These are phyloP conservation scores for Nyssa sinensis DNA, from an alignment of 148 eudicot genomes.

Conservation along the genomic window DNA sequence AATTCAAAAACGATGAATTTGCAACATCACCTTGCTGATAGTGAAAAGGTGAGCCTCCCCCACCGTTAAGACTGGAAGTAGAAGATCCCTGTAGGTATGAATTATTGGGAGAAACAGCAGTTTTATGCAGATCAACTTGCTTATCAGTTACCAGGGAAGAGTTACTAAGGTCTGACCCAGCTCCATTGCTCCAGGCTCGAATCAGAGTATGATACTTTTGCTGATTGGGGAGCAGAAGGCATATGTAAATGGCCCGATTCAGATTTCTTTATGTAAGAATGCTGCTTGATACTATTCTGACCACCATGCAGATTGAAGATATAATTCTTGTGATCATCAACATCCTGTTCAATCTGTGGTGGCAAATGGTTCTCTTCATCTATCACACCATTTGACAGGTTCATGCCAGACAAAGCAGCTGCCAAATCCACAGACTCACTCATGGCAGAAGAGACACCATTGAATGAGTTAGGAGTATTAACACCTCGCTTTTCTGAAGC, in stretches of 20 bases:
- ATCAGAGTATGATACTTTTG: constrained; percentile 23
- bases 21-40: constrained; percentile 58
- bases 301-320: constrained; percentile 47
- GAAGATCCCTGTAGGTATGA: constrained; percentile 56
- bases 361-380: constrained; percentile 46
- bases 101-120: constrained; percentile 43
- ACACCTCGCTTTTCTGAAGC: constrained; percentile 53
- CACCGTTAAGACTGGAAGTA: constrained; percentile 42
- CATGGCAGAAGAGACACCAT: constrained; percentile 46
- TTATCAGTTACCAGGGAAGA: constrained; percentile 21
- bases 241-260: constrained; percentile 47
- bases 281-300: constrained; percentile 52
- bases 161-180: constrained; percentile 42
- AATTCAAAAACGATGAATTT: constrained; percentile 52
- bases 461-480: constrained; percentile 56
- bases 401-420: constrained; percentile 80
- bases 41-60: constrained; percentile 46
- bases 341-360: constrained; percentile 45
- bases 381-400: constrained; percentile 57
- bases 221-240: constrained; percentile 40
- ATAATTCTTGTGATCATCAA: constrained; percentile 50
- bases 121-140: constrained; percentile 46
- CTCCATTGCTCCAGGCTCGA: constrained; percentile 34
- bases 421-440: constrained; percentile 58
- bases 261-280: constrained; percentile 44